These are phyloP conservation scores for Nicotiana knightiana DNA, from an alignment of 257 asterid species.

Conservation along the genomic window DNA sequence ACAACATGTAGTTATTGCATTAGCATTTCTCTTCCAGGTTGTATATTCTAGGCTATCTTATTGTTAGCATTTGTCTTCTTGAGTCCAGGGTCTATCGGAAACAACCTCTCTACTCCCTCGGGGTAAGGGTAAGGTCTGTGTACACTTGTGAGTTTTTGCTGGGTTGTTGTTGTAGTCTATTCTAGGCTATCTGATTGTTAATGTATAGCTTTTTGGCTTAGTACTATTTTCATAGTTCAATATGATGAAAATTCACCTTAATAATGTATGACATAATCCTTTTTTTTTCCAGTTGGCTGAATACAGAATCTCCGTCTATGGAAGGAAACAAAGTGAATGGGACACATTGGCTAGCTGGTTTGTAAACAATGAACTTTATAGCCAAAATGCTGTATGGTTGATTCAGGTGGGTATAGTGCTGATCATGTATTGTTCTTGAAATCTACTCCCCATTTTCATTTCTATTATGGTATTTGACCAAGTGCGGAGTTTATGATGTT, in stretches of 20 bases:
- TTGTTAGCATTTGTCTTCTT: background rate
- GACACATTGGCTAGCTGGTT: slow-evolving; percentile 95
- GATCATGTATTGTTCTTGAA: slow-evolving; percentile 7
- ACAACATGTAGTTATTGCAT: background rate
- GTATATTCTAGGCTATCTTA: background rate
- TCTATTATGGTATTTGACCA: background rate
- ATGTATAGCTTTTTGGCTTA: background rate
- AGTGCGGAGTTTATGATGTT: background rate
- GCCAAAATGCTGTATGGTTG: slow-evolving; percentile 88
- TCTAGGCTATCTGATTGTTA: background rate
- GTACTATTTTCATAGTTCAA: background rate
- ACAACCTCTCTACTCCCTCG: no score
- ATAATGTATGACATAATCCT: background rate
- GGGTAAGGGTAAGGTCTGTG: no score
- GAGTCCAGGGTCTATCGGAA: no score
- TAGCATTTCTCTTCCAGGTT: background rate
- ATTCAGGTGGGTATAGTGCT: slow-evolving; percentile 56
- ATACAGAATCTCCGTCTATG: slow-evolving; percentile 80
- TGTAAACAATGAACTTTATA: slow-evolving; percentile 64
- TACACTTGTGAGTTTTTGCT: no score
- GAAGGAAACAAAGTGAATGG: slow-evolving; percentile 95
- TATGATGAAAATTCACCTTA: background rate
- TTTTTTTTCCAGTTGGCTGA: slow-evolving; percentile 70
- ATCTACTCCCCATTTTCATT: background rate
- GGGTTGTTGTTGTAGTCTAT: background rate